Conservation (phyloP, 441 rosid species). For the Adansonia gregorii region DNA sequence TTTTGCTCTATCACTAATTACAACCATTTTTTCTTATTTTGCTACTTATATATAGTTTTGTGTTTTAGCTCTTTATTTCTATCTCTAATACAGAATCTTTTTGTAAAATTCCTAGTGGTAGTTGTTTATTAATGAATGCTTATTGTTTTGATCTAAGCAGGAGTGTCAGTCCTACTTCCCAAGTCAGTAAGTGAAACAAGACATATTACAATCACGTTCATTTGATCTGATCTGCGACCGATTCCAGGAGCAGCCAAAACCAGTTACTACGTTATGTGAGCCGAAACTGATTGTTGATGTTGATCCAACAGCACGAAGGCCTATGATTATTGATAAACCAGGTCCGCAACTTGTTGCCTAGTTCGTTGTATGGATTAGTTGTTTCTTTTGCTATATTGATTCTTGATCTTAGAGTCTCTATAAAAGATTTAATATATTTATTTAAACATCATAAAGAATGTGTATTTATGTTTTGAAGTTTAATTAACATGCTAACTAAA, state of each 20-base stretch:
- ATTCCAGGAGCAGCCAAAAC: slow-evolving; percentile 52
- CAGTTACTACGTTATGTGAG: slow-evolving; percentile 38
- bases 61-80: not conserved
- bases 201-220: slow-evolving; percentile 46
- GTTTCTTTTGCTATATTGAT: slow-evolving; percentile 1
- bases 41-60: not conserved
- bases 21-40: not conserved
- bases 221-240: slow-evolving; percentile 46
- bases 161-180: slow-evolving; percentile 50
- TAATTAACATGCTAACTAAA: not conserved
- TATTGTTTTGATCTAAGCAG: slow-evolving; percentile 39
- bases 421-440: not conserved
- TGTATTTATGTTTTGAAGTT: not conserved
- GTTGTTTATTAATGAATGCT: not conserved
- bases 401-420: not conserved
- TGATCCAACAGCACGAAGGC: slow-evolving; percentile 45
- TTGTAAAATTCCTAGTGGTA: not conserved
- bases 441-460: not conserved
- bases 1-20: not conserved
- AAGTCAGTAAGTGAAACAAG: slow-evolving; percentile 47
- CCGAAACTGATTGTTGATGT: slow-evolving; percentile 46
- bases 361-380: not conserved
- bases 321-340: slow-evolving; percentile 55
- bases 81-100: not conserved
- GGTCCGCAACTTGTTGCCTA: slow-evolving; percentile 46